Evolutionary conservation across 768 basidiomycete species (phyloP).

Genomic region (Crepidotus variabilis): DNA sequence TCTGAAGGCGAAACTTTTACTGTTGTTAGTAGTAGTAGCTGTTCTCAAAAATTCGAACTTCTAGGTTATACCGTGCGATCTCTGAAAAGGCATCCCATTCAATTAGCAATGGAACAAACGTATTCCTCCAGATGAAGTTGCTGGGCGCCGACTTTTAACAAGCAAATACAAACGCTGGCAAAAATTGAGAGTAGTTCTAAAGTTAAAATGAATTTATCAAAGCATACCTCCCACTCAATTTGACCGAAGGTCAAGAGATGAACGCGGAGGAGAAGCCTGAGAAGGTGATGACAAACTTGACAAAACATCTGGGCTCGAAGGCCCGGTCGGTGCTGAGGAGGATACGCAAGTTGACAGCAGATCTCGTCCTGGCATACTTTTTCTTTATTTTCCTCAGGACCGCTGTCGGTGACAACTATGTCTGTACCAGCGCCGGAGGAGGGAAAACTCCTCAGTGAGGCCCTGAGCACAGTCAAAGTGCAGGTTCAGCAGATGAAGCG

Average conservation of each 20-base stretch:
- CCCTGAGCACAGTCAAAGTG: conserved; percentile 81
- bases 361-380: neutral
- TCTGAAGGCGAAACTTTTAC: too few relatives aligned
- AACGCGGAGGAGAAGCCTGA: neutral
- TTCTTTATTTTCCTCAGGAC: neutral
- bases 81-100: too few relatives aligned
- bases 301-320: neutral
- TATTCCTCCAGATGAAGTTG: too few relatives aligned
- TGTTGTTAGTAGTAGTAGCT: too few relatives aligned
- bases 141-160: too few relatives aligned
- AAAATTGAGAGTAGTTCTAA: too few relatives aligned
- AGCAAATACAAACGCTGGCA: too few relatives aligned
- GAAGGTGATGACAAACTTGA: neutral
- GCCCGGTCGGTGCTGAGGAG: neutral
- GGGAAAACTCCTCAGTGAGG: conserved; percentile 82
- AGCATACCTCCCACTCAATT: too few relatives aligned
- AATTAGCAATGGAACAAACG: too few relatives aligned
- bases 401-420: conserved; percentile 22
- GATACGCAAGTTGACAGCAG: neutral
- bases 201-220: too few relatives aligned
- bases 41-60: too few relatives aligned
- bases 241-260: neutral
- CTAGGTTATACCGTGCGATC: too few relatives aligned
- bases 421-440: conserved; percentile 58
- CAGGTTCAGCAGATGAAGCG: conserved; percentile 95